A percentile compares a stretch with the other conserved stretches of the same genome.
phyloP scores from a whole-genome alignment of 192 early-diverging fungal genomes.

The Glomus cerebriforme region DNA sequence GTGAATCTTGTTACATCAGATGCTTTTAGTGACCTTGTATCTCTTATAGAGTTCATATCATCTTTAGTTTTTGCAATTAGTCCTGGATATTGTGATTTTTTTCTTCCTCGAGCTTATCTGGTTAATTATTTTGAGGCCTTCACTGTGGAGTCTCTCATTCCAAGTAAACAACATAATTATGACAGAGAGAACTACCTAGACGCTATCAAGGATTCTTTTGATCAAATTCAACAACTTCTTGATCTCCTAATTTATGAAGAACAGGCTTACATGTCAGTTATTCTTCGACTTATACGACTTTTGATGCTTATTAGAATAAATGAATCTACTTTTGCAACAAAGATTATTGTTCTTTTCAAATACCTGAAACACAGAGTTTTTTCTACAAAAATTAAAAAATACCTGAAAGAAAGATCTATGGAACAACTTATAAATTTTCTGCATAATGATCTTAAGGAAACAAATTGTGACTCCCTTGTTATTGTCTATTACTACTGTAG shows the following conservation, averaged over 20 bases:
- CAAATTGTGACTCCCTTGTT: background rate
- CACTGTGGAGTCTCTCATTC: background rate
- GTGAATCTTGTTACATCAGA: background rate
- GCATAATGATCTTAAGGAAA: background rate
- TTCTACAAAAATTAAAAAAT: background rate
- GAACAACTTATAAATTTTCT: background rate
- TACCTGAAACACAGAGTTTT: background rate
- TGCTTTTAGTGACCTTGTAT: constrained; percentile 1
- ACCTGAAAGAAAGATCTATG: background rate
- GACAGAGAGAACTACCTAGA: background rate
- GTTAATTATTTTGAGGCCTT: constrained; percentile 14
- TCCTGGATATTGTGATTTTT: constrained; percentile 8
- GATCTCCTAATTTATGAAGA: background rate
- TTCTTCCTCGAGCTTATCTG: constrained; percentile 17
- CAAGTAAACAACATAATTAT: background rate
- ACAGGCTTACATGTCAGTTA: background rate
- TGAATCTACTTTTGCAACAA: background rate
- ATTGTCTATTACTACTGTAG: background rate
- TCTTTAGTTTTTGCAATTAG: constrained; percentile 1
- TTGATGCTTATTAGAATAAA: constrained; percentile 20
- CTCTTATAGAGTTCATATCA: constrained; percentile 19
- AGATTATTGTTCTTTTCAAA: constrained; percentile 1
- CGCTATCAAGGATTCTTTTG: background rate
- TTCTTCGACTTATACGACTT: constrained; percentile 17
- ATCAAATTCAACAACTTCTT: constrained; percentile 5